Evolutionary conservation across 495 filamentous ascomycete genomes (phyloP).

Genomic region (Astrothelium macrocarpum): DNA sequence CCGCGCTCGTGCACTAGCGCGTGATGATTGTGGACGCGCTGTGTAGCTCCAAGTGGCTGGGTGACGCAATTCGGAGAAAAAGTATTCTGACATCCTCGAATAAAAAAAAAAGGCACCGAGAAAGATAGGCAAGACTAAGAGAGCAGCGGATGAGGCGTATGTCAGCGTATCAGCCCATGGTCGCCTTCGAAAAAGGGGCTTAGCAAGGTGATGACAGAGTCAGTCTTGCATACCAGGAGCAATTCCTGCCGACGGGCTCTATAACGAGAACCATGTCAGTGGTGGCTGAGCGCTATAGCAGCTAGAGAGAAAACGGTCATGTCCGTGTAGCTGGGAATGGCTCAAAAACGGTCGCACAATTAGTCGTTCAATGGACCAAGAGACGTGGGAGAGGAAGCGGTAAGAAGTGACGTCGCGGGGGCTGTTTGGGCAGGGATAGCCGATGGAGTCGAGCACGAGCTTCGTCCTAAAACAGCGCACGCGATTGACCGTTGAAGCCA

Average conservation of each 20-base stretch:
- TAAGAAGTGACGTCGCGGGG: neutral
- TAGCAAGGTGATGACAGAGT: neutral
- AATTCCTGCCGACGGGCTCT: neutral
- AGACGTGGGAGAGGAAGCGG: no score
- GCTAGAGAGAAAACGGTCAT: neutral
- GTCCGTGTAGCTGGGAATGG: neutral
- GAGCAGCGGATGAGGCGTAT: neutral
- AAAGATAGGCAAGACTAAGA: neutral
- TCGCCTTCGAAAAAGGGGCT: neutral
- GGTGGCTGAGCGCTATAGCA: slow-evolving; percentile 5
- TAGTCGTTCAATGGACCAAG: neutral
- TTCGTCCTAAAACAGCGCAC: neutral
- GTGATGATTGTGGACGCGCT: neutral
- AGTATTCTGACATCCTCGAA: neutral
- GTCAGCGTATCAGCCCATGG: neutral
- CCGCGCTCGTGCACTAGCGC: neutral
- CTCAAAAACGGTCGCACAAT: neutral
- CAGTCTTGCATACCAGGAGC: neutral
- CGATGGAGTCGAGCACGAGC: neutral
- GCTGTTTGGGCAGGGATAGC: neutral
- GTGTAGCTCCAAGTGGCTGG: neutral
- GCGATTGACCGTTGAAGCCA: slow-evolving; percentile 1
- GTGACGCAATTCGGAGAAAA: neutral
- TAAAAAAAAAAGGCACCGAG: neutral
- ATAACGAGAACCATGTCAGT: neutral